phyloP scores from a whole-genome alignment of 768 basidiomycete genomes.

The Naganishia onofrii region DNA sequence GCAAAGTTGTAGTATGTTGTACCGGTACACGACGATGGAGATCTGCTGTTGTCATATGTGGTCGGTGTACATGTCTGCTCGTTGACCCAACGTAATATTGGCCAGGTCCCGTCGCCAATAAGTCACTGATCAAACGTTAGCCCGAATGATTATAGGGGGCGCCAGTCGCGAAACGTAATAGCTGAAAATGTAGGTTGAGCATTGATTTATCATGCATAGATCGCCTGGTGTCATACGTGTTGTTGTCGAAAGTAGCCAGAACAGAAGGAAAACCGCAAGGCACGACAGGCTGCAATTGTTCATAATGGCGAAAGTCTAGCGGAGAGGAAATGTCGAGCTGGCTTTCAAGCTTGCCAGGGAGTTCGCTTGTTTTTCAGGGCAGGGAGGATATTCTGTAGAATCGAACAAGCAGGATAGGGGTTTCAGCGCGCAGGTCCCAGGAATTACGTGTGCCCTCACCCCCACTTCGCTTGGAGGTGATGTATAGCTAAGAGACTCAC shows the following conservation, averaged over 20 bases:
- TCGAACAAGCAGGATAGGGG: not conserved
- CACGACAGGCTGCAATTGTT: not conserved
- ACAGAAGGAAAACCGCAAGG: not conserved
- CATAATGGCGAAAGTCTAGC: not conserved
- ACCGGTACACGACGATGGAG: not conserved
- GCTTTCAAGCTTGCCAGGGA: not conserved
- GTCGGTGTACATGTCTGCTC: not conserved
- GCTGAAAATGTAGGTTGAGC: not conserved
- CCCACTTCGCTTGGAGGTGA: too few relatives aligned
- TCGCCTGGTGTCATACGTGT: not conserved
- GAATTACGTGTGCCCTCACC: not conserved
- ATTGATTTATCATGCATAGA: not conserved
- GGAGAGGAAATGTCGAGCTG: not conserved
- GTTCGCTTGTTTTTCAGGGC: constrained; percentile 15
- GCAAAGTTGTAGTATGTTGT: not conserved
- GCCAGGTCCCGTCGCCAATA: not conserved
- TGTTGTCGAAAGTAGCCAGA: not conserved
- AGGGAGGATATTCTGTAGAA: constrained; percentile 10
- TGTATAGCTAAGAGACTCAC: not conserved
- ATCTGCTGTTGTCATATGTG: not conserved
- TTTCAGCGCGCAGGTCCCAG: not conserved
- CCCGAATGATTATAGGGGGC: not conserved
- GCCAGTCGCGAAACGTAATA: not conserved
- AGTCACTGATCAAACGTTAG: not conserved
- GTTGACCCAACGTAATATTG: not conserved